A percentile compares a stretch with the other conserved stretches of the same genome.
These are phyloP conservation scores for Cladosporium austrohemisphaericum DNA, from an alignment of 2,329 filamentous ascomycete genomes.

Conservation along the genomic window DNA sequence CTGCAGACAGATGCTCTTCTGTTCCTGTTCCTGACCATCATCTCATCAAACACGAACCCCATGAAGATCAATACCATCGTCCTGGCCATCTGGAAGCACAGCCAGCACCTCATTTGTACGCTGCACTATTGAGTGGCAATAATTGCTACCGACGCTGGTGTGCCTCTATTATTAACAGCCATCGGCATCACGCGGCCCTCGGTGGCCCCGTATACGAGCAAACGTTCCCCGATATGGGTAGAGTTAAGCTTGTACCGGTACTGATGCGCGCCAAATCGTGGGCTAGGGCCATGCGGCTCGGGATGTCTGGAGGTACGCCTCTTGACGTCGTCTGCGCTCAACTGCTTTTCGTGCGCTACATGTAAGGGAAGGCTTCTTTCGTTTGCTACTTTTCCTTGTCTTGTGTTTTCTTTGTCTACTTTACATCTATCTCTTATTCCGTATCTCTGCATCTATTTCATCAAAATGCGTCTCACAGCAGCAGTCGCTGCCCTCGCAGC, in stretches of 20 bases:
- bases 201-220: constrained; percentile 12
- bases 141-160: too few relatives aligned
- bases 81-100: too few relatives aligned
- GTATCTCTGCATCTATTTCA: neutral
- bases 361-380: neutral
- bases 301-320: neutral
- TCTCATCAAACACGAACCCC: too few relatives aligned
- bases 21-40: too few relatives aligned
- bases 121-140: too few relatives aligned
- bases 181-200: constrained; percentile 13
- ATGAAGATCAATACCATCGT: too few relatives aligned
- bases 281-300: constrained; percentile 7
- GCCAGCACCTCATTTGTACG: too few relatives aligned
- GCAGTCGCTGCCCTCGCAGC: constrained; percentile 32
- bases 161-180: constrained; percentile 12
- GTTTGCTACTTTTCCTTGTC: neutral
- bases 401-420: neutral
- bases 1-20: neutral
- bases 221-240: constrained; percentile 9
- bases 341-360: neutral
- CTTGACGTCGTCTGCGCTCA: constrained; percentile 10
- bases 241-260: constrained; percentile 7
- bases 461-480: constrained; percentile 28
- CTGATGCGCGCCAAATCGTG: neutral
- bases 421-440: neutral